Evolutionary conservation across 2,329 filamentous ascomycete species (phyloP).

Genomic region (Tolypocladium tundrense): DNA sequence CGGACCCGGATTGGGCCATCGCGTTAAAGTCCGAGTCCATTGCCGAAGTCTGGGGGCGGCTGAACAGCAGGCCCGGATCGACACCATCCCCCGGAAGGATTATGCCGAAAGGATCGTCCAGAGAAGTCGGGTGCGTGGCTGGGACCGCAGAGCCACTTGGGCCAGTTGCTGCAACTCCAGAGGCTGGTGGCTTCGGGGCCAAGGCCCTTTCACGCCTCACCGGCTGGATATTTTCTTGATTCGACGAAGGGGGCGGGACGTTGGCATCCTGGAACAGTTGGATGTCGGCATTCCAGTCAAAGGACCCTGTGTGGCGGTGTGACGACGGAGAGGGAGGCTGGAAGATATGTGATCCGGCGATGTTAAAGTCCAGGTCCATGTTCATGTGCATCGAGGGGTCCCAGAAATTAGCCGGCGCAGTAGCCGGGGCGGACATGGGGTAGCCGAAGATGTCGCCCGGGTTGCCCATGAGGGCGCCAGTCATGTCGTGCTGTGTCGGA

Average conservation of each 20-base stretch:
- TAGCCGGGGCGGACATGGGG: slow-evolving; percentile 47
- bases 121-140: slow-evolving; percentile 29
- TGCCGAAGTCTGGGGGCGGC: slow-evolving; percentile 36
- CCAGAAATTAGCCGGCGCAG: slow-evolving; percentile 46
- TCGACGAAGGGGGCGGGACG: slow-evolving; percentile 18
- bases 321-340: slow-evolving; percentile 17
- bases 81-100: slow-evolving; percentile 38
- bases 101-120: slow-evolving; percentile 42
- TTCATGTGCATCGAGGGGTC: slow-evolving; percentile 40
- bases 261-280: slow-evolving; percentile 43
- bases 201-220: slow-evolving; percentile 33
- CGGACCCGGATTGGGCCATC: slow-evolving; percentile 16
- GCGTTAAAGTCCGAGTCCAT: slow-evolving; percentile 29
- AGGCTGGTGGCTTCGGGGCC: slow-evolving; percentile 38
- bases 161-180: slow-evolving; percentile 12
- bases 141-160: slow-evolving; percentile 21
- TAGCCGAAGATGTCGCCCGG: slow-evolving; percentile 49
- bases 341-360: slow-evolving; percentile 33
- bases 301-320: slow-evolving; percentile 38
- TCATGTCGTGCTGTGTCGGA: slow-evolving; percentile 38
- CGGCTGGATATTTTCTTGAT: slow-evolving; percentile 25
- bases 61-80: slow-evolving; percentile 49
- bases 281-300: slow-evolving; percentile 47
- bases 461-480: slow-evolving; percentile 30
- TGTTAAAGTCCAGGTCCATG: slow-evolving; percentile 51